Percentiles rank a stretch among this genome's conserved stretches.
These are phyloP conservation scores for Tetracladium marchalianum DNA, from an alignment of 495 filamentous ascomycete genomes.

Conservation along the genomic window DNA sequence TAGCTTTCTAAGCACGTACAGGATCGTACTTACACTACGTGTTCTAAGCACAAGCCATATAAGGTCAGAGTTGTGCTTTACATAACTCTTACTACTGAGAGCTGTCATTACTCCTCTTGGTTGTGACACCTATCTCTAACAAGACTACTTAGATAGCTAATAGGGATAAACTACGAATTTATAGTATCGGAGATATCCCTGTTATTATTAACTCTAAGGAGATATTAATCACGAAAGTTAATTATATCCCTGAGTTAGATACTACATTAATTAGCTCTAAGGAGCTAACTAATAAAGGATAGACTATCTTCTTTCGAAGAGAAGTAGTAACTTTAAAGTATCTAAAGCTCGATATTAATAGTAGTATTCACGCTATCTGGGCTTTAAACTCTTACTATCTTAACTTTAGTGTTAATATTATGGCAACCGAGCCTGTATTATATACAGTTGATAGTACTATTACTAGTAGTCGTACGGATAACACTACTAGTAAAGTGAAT, in stretches of 20 bases:
- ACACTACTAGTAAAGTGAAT: no score
- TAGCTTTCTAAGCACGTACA: no score
- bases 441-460: constrained; percentile 1
- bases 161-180: background rate
- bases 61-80: no score
- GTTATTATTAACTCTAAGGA: constrained; percentile 4
- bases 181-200: constrained; percentile 5
- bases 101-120: no score
- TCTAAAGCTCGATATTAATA: background rate
- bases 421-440: background rate
- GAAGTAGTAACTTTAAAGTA: constrained; percentile 1
- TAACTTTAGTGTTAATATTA: constrained; percentile 1
- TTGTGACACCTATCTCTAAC: no score
- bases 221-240: constrained; percentile 6
- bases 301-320: constrained; percentile 1
- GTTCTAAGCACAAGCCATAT: no score
- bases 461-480: background rate
- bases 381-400: constrained; percentile 7
- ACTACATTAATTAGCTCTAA: constrained; percentile 7
- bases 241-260: constrained; percentile 5
- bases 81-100: no score
- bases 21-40: no score
- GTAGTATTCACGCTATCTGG: constrained; percentile 2
- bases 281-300: constrained; percentile 4
- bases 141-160: background rate